Conservation (phyloP, 352 stramenopile genomes). For the Globisporangium radiosum region DNA sequence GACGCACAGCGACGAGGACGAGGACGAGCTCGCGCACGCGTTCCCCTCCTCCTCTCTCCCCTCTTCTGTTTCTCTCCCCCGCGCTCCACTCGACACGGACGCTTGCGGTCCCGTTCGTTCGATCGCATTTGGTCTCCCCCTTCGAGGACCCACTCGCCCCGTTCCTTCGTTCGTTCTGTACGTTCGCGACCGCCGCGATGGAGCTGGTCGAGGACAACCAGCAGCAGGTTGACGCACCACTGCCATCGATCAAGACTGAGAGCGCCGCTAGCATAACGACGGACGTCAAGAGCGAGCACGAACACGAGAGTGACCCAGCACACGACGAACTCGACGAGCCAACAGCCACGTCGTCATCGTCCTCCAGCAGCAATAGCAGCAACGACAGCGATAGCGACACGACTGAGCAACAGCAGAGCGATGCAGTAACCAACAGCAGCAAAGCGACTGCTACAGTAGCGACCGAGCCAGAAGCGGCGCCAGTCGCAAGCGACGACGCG, state of each 20-base stretch:
- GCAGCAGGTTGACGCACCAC: not conserved
- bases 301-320: slow-evolving; percentile 1
- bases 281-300: slow-evolving; percentile 2
- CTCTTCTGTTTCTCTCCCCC: too few relatives aligned
- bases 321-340: not conserved
- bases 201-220: slow-evolving; percentile 15
- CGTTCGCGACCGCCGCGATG: not conserved
- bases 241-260: not conserved
- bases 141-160: too few relatives aligned
- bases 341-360: not conserved
- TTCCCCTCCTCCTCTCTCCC: too few relatives aligned
- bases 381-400: not conserved
- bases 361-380: not conserved
- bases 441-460: not conserved
- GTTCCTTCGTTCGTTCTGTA: not conserved
- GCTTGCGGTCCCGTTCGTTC: too few relatives aligned
- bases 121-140: too few relatives aligned
- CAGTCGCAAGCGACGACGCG: not conserved
- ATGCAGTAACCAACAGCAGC: not conserved
- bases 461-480: not conserved
- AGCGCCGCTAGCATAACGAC: not conserved
- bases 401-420: not conserved
- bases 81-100: too few relatives aligned
- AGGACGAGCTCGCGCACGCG: too few relatives aligned
- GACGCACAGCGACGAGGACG: too few relatives aligned